These are phyloP conservation scores for Candida stauntonica DNA, from an alignment of 805 yeast species.

Conservation along the genomic window DNA sequence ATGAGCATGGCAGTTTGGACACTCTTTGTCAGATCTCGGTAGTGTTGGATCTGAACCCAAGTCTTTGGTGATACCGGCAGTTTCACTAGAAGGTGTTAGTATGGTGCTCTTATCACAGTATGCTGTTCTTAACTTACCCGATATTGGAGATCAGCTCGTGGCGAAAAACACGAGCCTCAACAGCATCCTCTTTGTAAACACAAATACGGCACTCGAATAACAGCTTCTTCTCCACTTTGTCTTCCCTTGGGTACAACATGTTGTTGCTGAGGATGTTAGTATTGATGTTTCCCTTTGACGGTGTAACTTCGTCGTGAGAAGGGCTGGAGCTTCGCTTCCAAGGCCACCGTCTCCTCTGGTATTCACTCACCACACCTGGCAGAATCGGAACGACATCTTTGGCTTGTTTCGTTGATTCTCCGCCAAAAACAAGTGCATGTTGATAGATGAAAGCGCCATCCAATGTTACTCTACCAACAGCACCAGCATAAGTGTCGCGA, in stretches of 20 bases:
- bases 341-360: no score
- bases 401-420: not conserved
- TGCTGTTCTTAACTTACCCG: constrained; percentile 36
- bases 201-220: constrained; percentile 94
- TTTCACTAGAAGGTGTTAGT: constrained; percentile 41
- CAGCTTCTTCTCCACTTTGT: constrained; percentile 63
- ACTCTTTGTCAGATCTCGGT: constrained; percentile 90
- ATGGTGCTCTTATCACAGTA: not conserved
- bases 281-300: no score
- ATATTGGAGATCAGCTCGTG: constrained; percentile 90
- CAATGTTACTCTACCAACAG: no score
- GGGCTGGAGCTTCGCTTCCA: no score
- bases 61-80: constrained; percentile 96
- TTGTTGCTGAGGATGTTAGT: constrained; percentile 55
- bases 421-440: not conserved
- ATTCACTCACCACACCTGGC: constrained; percentile 77
- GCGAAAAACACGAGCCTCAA: constrained; percentile 79
- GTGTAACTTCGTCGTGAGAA: no score
- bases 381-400: constrained; percentile 87
- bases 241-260: constrained; percentile 97
- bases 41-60: constrained; percentile 96
- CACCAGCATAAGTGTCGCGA: constrained; percentile 12
- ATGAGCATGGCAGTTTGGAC: constrained; percentile 82
- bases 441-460: not conserved
- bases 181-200: constrained; percentile 88